These are phyloP conservation scores for Guyanaporus albipodus DNA, from an alignment of 768 basidiomycete species.

Conservation along the genomic window DNA sequence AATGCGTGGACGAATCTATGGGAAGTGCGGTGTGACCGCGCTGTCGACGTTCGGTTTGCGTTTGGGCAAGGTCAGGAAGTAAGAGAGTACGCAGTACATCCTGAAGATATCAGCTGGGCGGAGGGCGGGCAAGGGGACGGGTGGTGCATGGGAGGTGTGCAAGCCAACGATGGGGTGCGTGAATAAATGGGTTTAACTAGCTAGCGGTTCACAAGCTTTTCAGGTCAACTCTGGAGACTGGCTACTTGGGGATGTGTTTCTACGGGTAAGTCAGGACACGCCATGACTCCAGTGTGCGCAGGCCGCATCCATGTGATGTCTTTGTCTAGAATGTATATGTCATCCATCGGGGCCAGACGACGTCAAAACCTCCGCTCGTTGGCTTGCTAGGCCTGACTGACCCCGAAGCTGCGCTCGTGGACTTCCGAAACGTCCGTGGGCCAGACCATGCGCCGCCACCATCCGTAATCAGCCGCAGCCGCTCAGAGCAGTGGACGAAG, in stretches of 20 bases:
- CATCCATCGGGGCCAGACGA: slow-evolving; percentile 42
- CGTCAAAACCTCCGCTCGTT: slow-evolving; percentile 38
- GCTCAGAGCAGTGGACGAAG: slow-evolving; percentile 12
- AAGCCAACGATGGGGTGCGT: slow-evolving; percentile 47
- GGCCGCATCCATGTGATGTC: slow-evolving; percentile 6
- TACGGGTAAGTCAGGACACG: slow-evolving; percentile 38
- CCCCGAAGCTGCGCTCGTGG: slow-evolving; percentile 29
- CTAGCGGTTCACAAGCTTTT: slow-evolving; percentile 3
- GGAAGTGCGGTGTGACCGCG: slow-evolving; percentile 49
- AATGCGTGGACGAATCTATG: slow-evolving; percentile 38
- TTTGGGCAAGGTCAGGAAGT: slow-evolving; percentile 36
- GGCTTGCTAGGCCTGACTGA: slow-evolving; percentile 47
- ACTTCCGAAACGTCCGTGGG: slow-evolving; percentile 43
- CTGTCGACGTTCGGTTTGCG: slow-evolving; percentile 42
- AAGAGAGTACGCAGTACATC: slow-evolving; percentile 44
- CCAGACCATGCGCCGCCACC: slow-evolving; percentile 34
- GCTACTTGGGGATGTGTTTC: slow-evolving; percentile 56
- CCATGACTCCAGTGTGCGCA: background rate
- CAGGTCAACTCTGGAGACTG: slow-evolving; percentile 57
- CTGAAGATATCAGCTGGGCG: slow-evolving; percentile 50
- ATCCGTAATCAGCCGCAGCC: slow-evolving; percentile 2
- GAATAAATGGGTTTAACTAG: background rate
- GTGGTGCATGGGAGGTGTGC: slow-evolving; percentile 58
- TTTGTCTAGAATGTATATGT: slow-evolving; percentile 49
- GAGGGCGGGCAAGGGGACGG: slow-evolving; percentile 36